A percentile compares a stretch with the other conserved stretches of the same genome.
phyloP scores from a whole-genome alignment of 441 rosid genomes.

The Erodium moschatum region DNA sequence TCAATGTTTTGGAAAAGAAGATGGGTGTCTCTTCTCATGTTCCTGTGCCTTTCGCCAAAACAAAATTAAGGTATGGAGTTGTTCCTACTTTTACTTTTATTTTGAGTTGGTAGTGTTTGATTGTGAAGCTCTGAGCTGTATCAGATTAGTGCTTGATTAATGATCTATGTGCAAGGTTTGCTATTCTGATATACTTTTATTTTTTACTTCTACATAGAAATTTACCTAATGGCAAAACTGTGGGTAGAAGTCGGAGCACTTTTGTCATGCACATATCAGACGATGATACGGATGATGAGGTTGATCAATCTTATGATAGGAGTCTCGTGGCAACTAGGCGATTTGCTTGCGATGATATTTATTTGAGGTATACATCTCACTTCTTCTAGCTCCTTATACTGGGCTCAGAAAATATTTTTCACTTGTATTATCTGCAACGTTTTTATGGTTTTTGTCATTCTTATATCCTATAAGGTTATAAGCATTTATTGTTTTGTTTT shows the following conservation, averaged over 20 bases:
- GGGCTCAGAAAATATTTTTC: neutral
- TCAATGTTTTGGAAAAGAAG: conserved; percentile 52
- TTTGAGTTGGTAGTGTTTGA: neutral
- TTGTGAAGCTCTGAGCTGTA: neutral
- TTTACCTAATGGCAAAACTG: conserved; percentile 23
- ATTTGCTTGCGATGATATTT: conserved; percentile 42
- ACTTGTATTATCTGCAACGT: neutral
- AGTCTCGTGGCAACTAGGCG: conserved; percentile 29
- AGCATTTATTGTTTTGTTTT: neutral
- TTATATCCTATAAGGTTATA: neutral
- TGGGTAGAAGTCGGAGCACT: conserved; percentile 29
- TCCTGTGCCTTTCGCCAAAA: conserved; percentile 38
- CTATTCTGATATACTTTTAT: neutral
- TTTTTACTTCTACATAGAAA: conserved; percentile 17
- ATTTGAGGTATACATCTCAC: conserved; percentile 38
- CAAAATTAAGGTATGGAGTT: conserved; percentile 34
- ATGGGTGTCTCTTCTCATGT: conserved; percentile 34
- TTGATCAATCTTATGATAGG: conserved; percentile 22
- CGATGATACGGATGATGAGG: conserved; percentile 45
- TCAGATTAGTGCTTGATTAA: neutral
- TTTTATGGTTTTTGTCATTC: neutral
- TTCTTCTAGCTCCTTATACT: neutral
- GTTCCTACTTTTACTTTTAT: neutral
- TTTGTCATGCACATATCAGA: conserved; percentile 63
- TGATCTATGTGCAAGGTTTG: neutral